Evolutionary conservation across 208 protist species (phyloP).

Genomic region (Crithidia sp.): DNA sequence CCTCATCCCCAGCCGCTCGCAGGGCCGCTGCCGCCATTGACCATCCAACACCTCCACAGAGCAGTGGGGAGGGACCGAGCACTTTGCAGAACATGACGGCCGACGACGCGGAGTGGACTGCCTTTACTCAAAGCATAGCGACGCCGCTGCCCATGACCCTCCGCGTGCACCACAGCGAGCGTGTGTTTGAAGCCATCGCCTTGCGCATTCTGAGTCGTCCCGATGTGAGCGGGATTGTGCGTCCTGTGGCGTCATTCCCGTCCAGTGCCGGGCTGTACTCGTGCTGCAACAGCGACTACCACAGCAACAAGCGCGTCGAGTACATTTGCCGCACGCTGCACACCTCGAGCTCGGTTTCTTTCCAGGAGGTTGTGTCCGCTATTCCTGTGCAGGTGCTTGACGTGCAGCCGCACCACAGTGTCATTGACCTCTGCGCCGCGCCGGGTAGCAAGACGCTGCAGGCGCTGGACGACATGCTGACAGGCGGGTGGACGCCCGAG

Average conservation of each 20-base stretch:
- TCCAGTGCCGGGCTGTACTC: constrained; percentile 50
- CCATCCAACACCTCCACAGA: neutral
- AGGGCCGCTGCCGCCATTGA: constrained; percentile 5
- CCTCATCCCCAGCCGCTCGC: constrained; percentile 35
- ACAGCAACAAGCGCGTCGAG: constrained; percentile 62
- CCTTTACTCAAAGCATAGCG: constrained; percentile 56
- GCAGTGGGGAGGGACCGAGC: neutral
- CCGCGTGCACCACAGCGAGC: constrained; percentile 82
- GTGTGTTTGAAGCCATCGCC: constrained; percentile 40
- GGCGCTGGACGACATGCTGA: constrained; percentile 81
- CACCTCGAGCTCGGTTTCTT: constrained; percentile 81
- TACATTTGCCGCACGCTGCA: constrained; percentile 87
- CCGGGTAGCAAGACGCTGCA: constrained; percentile 94
- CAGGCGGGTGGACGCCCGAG: constrained; percentile 41
- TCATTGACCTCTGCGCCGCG: constrained; percentile 92
- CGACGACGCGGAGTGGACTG: constrained; percentile 60
- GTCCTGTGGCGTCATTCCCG: constrained; percentile 44
- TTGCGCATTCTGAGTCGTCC: constrained; percentile 39
- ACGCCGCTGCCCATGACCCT: constrained; percentile 89
- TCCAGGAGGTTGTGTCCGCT: constrained; percentile 90
- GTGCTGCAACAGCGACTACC: constrained; percentile 83
- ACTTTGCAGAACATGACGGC: neutral
- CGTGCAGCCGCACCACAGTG: constrained; percentile 74
- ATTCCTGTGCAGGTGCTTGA: constrained; percentile 82
- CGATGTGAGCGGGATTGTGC: constrained; percentile 40